phyloP scores from a whole-genome alignment of 2,329 filamentous ascomycete species.

The Aureobasidium pullulans region DNA sequence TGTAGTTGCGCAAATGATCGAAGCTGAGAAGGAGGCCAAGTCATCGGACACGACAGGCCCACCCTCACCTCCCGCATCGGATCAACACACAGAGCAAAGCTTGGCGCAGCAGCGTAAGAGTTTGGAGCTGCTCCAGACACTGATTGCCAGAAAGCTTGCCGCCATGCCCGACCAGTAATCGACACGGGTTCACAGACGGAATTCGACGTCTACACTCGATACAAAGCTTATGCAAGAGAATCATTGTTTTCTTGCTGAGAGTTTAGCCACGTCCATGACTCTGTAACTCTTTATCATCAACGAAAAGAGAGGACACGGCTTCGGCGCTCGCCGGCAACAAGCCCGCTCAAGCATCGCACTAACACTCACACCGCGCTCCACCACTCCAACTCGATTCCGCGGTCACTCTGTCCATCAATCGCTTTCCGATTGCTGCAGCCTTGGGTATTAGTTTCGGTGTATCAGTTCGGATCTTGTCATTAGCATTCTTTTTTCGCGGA shows the following conservation, averaged over 20 bases:
- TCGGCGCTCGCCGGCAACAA: no score
- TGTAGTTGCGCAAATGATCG: conserved; percentile 33
- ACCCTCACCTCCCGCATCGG: conserved; percentile 18
- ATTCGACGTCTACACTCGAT: not conserved
- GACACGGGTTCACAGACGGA: no score
- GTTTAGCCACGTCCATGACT: not conserved
- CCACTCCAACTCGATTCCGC: no score
- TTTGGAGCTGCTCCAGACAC: conserved; percentile 28
- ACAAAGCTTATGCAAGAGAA: no score
- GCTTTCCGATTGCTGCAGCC: no score
- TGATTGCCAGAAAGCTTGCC: conserved; percentile 28
- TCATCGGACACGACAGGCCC: conserved; percentile 14
- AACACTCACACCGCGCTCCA: no score
- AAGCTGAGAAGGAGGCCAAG: conserved; percentile 20
- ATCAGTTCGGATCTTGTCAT: no score
- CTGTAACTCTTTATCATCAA: no score
- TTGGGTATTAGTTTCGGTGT: no score
- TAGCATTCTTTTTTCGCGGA: not conserved
- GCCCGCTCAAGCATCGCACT: no score
- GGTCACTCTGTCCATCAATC: no score
- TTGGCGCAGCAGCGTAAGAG: conserved; percentile 28
- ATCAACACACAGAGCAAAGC: conserved; percentile 23
- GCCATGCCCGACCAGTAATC: conserved; percentile 11
- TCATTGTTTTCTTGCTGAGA: not conserved
- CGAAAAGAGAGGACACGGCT: no score